Evolutionary conservation across 345 rosid genomes (phyloP).

Genomic region (Erucastrum elatum): DNA sequence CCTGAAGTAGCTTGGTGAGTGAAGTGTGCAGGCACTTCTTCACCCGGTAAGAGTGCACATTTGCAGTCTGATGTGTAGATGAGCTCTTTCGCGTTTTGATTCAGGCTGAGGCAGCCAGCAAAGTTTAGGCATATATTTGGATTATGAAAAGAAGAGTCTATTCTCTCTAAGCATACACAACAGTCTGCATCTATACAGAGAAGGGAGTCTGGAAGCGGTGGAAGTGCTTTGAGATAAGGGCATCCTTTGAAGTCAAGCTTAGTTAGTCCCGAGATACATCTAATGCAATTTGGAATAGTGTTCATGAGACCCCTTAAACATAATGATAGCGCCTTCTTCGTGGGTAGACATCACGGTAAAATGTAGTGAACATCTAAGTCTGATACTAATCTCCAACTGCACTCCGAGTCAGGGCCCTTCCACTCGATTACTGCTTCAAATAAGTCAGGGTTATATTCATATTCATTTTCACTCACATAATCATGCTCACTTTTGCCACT

Average conservation of each 20-base stretch:
- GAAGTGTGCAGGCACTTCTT: background rate
- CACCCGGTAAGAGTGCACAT: background rate
- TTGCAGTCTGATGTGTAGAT: background rate
- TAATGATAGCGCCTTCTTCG: background rate
- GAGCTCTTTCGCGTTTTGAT: background rate
- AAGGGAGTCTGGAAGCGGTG: background rate
- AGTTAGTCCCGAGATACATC: background rate
- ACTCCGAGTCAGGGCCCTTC: background rate
- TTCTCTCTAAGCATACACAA: background rate
- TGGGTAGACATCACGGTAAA: background rate
- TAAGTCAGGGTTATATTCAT: too few species aligned
- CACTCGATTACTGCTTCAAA: background rate
- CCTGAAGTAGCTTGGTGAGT: background rate
- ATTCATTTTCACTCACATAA: background rate
- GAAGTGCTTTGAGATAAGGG: background rate
- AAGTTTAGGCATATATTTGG: background rate
- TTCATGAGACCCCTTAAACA: background rate
- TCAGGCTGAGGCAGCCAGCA: background rate
- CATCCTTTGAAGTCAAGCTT: background rate
- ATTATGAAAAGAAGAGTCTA: background rate
- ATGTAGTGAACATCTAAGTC: background rate
- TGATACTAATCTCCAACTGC: background rate
- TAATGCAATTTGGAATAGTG: background rate
- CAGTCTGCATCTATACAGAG: background rate
- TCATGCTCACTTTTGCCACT: background rate